Percentiles rank a stretch among this genome's conserved stretches.
Evolutionary conservation across 2,329 filamentous ascomycete species (phyloP).

Genomic region (Calonectria crousiana): DNA sequence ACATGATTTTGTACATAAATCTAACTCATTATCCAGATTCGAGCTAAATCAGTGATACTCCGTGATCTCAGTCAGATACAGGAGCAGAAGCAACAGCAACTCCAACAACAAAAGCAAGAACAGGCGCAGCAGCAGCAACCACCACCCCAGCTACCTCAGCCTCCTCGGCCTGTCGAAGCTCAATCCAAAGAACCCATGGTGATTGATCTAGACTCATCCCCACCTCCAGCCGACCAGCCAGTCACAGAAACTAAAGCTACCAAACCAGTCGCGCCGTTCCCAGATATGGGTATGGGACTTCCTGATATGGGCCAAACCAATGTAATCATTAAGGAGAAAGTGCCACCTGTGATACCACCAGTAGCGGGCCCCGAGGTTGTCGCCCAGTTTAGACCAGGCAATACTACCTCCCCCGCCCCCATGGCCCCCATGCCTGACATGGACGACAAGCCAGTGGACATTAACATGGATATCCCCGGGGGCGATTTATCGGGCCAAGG

Average conservation of each 20-base stretch:
- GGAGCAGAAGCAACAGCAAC: constrained; percentile 41
- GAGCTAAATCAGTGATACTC: constrained; percentile 66
- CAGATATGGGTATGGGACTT: constrained; percentile 67
- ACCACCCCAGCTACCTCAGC: constrained; percentile 28
- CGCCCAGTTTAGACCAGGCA: constrained; percentile 46
- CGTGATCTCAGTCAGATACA: constrained; percentile 63
- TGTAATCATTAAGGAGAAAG: constrained; percentile 39
- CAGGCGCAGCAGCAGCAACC: constrained; percentile 27
- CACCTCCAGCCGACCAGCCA: constrained; percentile 47
- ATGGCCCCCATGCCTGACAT: constrained; percentile 46
- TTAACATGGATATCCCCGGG: constrained; percentile 34
- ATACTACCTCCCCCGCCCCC: constrained; percentile 38
- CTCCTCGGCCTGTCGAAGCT: constrained; percentile 48
- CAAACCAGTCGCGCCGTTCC: constrained; percentile 65
- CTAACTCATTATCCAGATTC: constrained; percentile 46
- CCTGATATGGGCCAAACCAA: constrained; percentile 42
- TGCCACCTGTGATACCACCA: constrained; percentile 24
- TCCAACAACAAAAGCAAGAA: constrained; percentile 28
- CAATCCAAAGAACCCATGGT: constrained; percentile 52
- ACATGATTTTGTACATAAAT: neutral
- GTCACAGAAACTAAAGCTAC: constrained; percentile 49
- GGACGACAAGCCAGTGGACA: constrained; percentile 41
- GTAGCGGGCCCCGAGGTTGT: constrained; percentile 32
- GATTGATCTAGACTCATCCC: constrained; percentile 54
- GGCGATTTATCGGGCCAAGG: constrained; percentile 48